phyloP scores from a whole-genome alignment of 306 rosid genomes.

The Vigna hirtella region DNA sequence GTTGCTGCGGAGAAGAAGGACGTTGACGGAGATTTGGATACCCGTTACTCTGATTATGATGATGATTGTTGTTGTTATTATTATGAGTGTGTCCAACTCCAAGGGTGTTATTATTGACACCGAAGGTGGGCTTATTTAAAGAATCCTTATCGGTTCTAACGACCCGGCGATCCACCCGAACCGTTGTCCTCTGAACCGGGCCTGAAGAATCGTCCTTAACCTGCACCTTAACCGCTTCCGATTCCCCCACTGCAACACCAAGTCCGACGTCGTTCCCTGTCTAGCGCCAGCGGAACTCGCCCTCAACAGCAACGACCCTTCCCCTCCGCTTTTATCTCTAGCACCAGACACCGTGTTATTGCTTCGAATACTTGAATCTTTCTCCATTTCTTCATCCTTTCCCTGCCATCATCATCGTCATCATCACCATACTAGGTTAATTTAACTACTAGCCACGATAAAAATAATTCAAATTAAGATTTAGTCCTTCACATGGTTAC shows the following conservation, averaged over 20 bases:
- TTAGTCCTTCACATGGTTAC: constrained; percentile 30
- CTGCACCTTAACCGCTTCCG: constrained; percentile 95
- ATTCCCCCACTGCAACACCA: constrained; percentile 89
- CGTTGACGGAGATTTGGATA: constrained; percentile 87
- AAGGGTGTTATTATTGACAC: constrained; percentile 21
- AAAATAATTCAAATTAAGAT: background rate
- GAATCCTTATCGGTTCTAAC: constrained; percentile 63
- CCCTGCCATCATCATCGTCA: constrained; percentile 42
- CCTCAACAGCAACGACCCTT: constrained; percentile 61
- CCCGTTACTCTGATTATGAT: constrained; percentile 51
- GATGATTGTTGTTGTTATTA: too few relatives aligned
- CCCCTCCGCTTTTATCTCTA: constrained; percentile 60
- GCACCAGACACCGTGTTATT: constrained; percentile 16
- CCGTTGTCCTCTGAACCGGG: constrained; percentile 72
- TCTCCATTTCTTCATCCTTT: constrained; percentile 63
- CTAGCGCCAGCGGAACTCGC: constrained; percentile 54
- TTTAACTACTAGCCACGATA: background rate
- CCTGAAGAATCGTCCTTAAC: constrained; percentile 67
- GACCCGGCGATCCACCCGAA: constrained; percentile 87
- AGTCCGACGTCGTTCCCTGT: constrained; percentile 72
- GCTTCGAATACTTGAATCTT: constrained; percentile 46
- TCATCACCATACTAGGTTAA: constrained; percentile 26
- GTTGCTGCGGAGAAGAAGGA: constrained; percentile 75
- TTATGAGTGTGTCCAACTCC: background rate
- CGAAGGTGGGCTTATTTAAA: constrained; percentile 49